Base-by-base conservation (phyloP, 1,284 basidiomycete species). In the Rhodotorula sp. region DNA sequence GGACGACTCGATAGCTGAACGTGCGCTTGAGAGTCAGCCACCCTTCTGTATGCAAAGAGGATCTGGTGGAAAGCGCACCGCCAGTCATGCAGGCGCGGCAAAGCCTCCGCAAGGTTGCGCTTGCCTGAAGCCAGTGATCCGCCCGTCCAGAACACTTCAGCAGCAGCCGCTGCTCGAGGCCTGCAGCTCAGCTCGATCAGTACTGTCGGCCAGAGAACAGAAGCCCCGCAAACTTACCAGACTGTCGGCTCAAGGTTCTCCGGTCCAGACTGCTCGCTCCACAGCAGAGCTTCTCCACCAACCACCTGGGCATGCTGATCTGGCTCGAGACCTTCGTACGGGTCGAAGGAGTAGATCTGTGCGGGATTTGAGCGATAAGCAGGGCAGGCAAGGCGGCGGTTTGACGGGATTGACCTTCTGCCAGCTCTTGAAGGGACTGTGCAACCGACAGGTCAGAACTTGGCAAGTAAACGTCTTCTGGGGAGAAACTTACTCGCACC, bases 141-240 rank as follows among this genome's bases (percentile, higher is more conserved):
- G 0, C 92, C 90, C 4, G 86, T 88, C 91, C 91, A 93, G 82
- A 90, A 93, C 23, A 93, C 79, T 83, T 94, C 92, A 0, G 91
- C 91, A 9, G 88, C 87, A 0, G 88, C 85, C 0, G 90, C 90
- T 13, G 90, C 89, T 64, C 91, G 86, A 3, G 92, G 92, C 81
- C 77, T 78, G 56, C 14, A 3, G 4, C 13, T 2, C 0, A 5
- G 12, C 17, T 3, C 9, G 4, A n/a, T 49, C 19, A 56, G 53
- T 17, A 23, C 21, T 7, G 13, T 2, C 10, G 12, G n/a, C 12
- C 2, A 27, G n/a, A n/a, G n/a, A n/a, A n/a, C n/a, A n/a, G n/a
- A n/a, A n/a, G n/a, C n/a, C n/a, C n/a, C n/a, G n/a, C n/a, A n/a
- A n/a, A n/a, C n/a, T n/a, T 21, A 75, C 91, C 91, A 93, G 14